These are phyloP conservation scores for Cornus florida DNA, from an alignment of 148 eudicot species.

Conservation along the genomic window DNA sequence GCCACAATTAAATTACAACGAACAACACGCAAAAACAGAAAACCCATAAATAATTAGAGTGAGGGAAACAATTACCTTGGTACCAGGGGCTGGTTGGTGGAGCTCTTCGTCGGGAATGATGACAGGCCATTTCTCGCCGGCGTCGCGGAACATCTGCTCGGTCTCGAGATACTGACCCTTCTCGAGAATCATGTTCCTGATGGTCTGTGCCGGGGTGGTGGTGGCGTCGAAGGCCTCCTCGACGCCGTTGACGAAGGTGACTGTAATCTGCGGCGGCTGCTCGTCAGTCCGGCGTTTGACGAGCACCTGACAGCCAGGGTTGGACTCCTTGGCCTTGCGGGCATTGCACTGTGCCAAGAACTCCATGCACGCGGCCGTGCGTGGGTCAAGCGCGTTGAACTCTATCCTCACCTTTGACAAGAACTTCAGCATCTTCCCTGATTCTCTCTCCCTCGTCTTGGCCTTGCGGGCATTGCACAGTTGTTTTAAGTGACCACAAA, in stretches of 20 bases:
- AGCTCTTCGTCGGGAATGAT: constrained; percentile 71
- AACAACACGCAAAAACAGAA: neutral
- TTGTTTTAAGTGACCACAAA: no score
- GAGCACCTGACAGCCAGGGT: constrained; percentile 62
- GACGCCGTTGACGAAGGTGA: constrained; percentile 82
- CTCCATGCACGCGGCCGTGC: constrained; percentile 72
- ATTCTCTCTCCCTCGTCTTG: no score
- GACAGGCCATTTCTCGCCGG: constrained; percentile 90
- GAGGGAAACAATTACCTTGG: constrained; percentile 49
- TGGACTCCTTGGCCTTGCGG: constrained; percentile 78
- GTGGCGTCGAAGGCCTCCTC: constrained; percentile 84
- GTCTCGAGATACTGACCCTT: constrained; percentile 85
- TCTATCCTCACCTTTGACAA: constrained; percentile 81
- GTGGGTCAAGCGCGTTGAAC: constrained; percentile 86
- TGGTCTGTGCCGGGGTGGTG: constrained; percentile 67
- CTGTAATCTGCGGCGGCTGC: constrained; percentile 74
- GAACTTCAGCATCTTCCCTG: constrained; percentile 70
- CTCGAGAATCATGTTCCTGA: constrained; percentile 66
- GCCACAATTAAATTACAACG: neutral
- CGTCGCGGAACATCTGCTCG: constrained; percentile 93
- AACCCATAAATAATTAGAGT: neutral
- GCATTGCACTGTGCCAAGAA: constrained; percentile 85
- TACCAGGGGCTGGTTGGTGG: constrained; percentile 44
- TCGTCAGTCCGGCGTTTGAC: constrained; percentile 90
- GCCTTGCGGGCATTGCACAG: no score